A percentile compares a stretch with the other conserved stretches of the same genome.
These are phyloP conservation scores for Diaporthe vaccinii DNA, from an alignment of 2,329 filamentous ascomycete genomes.

Conservation along the genomic window DNA sequence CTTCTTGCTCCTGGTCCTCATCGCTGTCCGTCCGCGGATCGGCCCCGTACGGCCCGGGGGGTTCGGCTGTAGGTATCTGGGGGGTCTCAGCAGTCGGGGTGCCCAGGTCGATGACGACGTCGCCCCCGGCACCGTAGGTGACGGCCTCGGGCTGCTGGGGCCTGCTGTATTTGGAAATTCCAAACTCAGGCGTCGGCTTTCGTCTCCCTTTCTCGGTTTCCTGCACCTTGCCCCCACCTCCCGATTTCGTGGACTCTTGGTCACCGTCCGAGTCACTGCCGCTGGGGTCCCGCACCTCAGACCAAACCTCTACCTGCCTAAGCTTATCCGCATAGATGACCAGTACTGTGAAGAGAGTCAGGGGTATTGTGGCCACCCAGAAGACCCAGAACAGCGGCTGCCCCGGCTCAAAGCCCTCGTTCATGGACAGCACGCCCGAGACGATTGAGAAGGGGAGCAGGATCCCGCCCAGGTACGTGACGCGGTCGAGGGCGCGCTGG, in stretches of 20 bases:
- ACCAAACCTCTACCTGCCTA: conserved; percentile 60
- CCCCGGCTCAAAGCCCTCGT: conserved; percentile 59
- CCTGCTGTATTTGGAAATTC: conserved; percentile 5
- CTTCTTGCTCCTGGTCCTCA: conserved; percentile 31
- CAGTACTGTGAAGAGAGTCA: conserved; percentile 54
- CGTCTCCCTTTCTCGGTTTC: not conserved
- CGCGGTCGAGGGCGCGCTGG: conserved; percentile 59
- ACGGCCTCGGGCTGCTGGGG: conserved; percentile 34
- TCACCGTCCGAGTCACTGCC: not conserved
- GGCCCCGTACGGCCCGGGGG: conserved; percentile 4
- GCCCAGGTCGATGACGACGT: conserved; percentile 42
- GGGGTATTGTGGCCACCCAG: conserved; percentile 58
- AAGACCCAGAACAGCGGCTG: conserved; percentile 61
- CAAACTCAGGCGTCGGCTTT: not conserved
- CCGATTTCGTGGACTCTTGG: not conserved
- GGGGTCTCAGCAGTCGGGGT: conserved; percentile 2
- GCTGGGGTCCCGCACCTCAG: conserved; percentile 53
- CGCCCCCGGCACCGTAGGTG: conserved; percentile 38
- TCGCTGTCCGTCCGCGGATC: conserved; percentile 33
- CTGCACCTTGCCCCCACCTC: not conserved
- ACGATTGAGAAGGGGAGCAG: conserved; percentile 63
- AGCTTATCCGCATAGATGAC: conserved; percentile 65
- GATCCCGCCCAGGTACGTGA: conserved; percentile 64
- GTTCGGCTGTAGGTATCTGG: not conserved
- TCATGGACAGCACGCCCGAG: conserved; percentile 62